A percentile compares a stretch with the other conserved stretches of the same genome.
These are phyloP conservation scores for Exophiala phaeomuriformis DNA, from an alignment of 2,329 filamentous ascomycete genomes.

Conservation along the genomic window DNA sequence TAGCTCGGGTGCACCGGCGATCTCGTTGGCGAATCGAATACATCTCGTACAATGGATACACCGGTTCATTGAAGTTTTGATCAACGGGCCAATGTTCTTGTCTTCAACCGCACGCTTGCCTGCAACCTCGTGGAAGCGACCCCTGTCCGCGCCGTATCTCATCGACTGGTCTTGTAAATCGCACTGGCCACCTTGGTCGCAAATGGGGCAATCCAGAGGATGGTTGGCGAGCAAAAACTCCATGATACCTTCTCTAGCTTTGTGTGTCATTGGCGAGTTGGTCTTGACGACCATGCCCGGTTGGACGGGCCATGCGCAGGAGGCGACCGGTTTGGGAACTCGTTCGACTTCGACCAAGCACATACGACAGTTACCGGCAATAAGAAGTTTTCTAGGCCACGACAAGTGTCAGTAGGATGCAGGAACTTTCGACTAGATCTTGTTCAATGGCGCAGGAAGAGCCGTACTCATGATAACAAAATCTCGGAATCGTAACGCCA, in stretches of 20 bases:
- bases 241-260: constrained; percentile 98
- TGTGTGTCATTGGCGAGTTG: constrained; percentile 90
- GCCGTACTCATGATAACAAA: constrained; percentile 94
- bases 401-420: neutral
- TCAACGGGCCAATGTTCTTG: constrained; percentile 95
- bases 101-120: constrained; percentile 98
- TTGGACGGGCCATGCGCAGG: constrained; percentile 97
- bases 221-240: constrained; percentile 96
- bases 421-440: neutral
- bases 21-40: constrained; percentile 93
- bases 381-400: constrained; percentile 75
- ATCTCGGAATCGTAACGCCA: constrained; percentile 84
- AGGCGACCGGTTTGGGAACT: constrained; percentile 93
- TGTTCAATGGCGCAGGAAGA: constrained; percentile 5
- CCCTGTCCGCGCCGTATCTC: constrained; percentile 93
- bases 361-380: constrained; percentile 99
- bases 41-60: constrained; percentile 99
- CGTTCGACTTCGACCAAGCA: constrained; percentile 96
- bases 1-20: constrained; percentile 91
- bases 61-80: constrained; percentile 99
- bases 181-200: constrained; percentile 97
- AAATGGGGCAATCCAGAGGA: constrained; percentile 91
- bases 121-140: constrained; percentile 88
- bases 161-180: constrained; percentile 99
- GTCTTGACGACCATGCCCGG: constrained; percentile 99